Percentiles rank a stretch among this genome's conserved stretches.
Evolutionary conservation across 2,329 filamentous ascomycete genomes (phyloP).

Genomic region (Neonectria magnoliae): DNA sequence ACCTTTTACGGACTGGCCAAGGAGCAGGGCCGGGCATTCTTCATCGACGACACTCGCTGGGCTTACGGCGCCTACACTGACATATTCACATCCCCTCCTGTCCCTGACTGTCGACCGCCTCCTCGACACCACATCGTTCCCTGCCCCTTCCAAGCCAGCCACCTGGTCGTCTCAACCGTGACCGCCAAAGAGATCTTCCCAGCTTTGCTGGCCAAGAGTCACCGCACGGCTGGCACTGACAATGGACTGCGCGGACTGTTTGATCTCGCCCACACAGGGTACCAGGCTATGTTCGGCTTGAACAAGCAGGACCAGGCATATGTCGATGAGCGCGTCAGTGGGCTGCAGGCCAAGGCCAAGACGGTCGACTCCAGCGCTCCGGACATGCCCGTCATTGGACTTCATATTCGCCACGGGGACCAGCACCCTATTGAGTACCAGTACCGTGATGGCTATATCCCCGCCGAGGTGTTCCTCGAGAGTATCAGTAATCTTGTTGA

Average conservation of each 20-base stretch:
- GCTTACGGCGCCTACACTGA: constrained; percentile 79
- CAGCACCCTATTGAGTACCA: constrained; percentile 80
- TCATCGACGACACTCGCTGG: constrained; percentile 86
- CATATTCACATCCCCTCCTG: constrained; percentile 75
- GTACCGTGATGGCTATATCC: constrained; percentile 81
- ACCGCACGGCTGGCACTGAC: constrained; percentile 37
- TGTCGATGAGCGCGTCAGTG: constrained; percentile 65
- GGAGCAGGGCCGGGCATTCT: constrained; percentile 79
- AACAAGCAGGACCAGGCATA: constrained; percentile 72
- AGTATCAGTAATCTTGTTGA: constrained; percentile 67
- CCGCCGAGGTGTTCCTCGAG: constrained; percentile 73
- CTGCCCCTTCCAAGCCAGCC: constrained; percentile 79
- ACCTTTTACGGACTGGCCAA: constrained; percentile 83
- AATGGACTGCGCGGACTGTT: constrained; percentile 66
- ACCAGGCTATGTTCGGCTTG: constrained; percentile 78
- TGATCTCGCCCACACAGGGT: constrained; percentile 73
- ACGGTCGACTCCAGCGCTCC: constrained; percentile 54
- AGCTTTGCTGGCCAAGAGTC: constrained; percentile 54
- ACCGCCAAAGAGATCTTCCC: constrained; percentile 74
- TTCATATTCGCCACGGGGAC: constrained; percentile 86
- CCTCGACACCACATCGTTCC: constrained; percentile 81
- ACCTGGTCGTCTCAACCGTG: constrained; percentile 77
- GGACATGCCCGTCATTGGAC: constrained; percentile 62
- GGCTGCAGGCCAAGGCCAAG: constrained; percentile 61
- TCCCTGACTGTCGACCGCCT: constrained; percentile 74